A percentile compares a stretch with the other conserved stretches of the same genome.
phyloP scores from a whole-genome alignment of 2,329 filamentous ascomycete species.

The Verticillium klebahnii region DNA sequence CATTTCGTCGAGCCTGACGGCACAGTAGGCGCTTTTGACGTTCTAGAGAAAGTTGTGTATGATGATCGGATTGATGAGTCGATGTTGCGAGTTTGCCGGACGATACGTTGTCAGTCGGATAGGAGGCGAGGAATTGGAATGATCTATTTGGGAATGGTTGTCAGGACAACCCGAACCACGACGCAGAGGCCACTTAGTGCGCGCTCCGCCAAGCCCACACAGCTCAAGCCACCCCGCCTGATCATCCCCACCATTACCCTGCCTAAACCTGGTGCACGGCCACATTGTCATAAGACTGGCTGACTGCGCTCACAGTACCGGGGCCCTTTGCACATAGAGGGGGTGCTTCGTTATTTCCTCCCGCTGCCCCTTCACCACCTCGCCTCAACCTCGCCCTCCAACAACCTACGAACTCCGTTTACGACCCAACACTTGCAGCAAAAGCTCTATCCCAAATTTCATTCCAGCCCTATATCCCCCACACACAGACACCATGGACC shows the following conservation, averaged over 20 bases:
- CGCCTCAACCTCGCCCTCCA: not conserved
- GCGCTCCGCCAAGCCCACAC: not conserved
- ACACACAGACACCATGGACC: conserved; percentile 60
- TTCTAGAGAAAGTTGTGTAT: not conserved
- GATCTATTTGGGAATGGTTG: not conserved
- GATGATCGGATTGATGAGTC: not conserved
- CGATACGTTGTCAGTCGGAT: not conserved
- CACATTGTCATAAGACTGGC: not conserved
- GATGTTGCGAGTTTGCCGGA: not conserved
- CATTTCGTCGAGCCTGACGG: conserved; percentile 6
- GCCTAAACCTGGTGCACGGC: conserved; percentile 1
- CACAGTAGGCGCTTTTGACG: not conserved
- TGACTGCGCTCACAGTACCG: conserved; percentile 1
- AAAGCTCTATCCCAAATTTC: not conserved
- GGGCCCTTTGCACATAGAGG: conserved; percentile 33
- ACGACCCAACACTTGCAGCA: not conserved
- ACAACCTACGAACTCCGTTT: not conserved
- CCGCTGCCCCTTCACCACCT: conserved; percentile 1
- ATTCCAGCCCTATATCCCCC: not conserved
- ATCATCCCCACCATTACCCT: conserved; percentile 1
- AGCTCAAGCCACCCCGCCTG: conserved; percentile 1
- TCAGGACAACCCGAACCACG: not conserved
- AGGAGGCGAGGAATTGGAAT: not conserved
- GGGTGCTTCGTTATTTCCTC: conserved; percentile 19
- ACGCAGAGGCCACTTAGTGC: not conserved